Evolutionary conservation across 352 stramenopile species (phyloP), one percentile per base, ranked within the genome.

Genomic region (Pythium rhizo-oryzae): DNA sequence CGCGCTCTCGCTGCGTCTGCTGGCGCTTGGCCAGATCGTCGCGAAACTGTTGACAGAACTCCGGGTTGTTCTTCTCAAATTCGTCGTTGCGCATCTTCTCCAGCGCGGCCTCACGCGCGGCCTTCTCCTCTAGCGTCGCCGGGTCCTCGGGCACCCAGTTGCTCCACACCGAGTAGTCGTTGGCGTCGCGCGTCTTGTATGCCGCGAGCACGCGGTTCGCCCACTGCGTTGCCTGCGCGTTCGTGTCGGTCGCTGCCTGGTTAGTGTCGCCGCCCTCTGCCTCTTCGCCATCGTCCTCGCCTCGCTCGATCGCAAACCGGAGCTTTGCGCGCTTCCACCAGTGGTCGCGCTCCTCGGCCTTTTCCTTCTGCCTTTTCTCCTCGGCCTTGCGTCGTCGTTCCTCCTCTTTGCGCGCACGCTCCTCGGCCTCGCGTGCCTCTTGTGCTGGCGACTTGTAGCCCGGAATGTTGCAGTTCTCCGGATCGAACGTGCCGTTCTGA

Each of bases 101-200:
- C 5, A 91, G 59, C 24, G 81, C 74, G 0, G 72, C 75, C 28
- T 91, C 82, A 7, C 80, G 75, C 50, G 82, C 75, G 1, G 75
- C 79, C n/a, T 81, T 78, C 58, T 93, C 87, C 35, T 90, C 79
- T 6, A 84, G 33, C 13, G 83, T 87, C 15, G 81, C 85, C 0
- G 87, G 85, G 39, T 95, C 87, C 66, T 92, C 73, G 0, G 87
- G 85, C 33, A 83, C 79, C 85, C 87, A 95, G n/a, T 75, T 74
- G 24, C 76, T 33, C 87, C 87, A 95, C n/a, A 83, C 21, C 8
- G 87, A 95, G 71, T 93, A 95, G 74, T 93, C 84, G 65, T 93
- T 94, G 25, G 82, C 84, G 52, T 95, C 87, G 4, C 83, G 81
- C 4, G 81, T 61, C 59, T 92, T 93, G 68, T 92, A 93, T 25